phyloP scores from a whole-genome alignment of 2,329 filamentous ascomycete genomes.

The Mariannaea sp. region DNA sequence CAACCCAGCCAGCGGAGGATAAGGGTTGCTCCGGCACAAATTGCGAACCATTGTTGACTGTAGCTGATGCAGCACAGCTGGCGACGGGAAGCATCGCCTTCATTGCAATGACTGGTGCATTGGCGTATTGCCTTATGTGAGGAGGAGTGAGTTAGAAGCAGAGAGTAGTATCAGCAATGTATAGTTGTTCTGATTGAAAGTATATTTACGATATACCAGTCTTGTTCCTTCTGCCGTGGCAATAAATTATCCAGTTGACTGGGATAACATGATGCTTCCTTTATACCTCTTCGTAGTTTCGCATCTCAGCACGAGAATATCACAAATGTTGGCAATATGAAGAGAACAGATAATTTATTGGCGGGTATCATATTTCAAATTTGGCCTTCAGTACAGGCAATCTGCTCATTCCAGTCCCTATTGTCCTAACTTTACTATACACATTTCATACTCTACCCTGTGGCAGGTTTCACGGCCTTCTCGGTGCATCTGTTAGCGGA shows the following conservation, averaged over 20 bases:
- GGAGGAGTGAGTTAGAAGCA: background rate
- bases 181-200: too few relatives aligned
- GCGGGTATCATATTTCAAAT: slow-evolving; percentile 16
- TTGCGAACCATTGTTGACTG: too few relatives aligned
- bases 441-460: background rate
- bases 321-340: too few relatives aligned
- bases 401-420: background rate
- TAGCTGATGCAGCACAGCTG: background rate
- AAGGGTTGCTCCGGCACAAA: background rate
- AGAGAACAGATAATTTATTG: background rate
- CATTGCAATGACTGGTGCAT: background rate
- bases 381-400: background rate
- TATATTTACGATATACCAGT: too few relatives aligned
- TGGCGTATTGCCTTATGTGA: background rate
- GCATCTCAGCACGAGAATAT: too few relatives aligned
- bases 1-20: background rate
- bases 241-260: too few relatives aligned
- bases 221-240: too few relatives aligned
- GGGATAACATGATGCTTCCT: too few relatives aligned
- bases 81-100: background rate
- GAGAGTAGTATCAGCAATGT: background rate
- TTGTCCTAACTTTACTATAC: background rate
- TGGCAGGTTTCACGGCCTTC: slow-evolving; percentile 2
- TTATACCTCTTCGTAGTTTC: too few relatives aligned
- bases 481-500: slow-evolving; percentile 72